Base-by-base conservation (phyloP, 192 early-diverging fungal genomes). In the Backusella sp. region DNA sequence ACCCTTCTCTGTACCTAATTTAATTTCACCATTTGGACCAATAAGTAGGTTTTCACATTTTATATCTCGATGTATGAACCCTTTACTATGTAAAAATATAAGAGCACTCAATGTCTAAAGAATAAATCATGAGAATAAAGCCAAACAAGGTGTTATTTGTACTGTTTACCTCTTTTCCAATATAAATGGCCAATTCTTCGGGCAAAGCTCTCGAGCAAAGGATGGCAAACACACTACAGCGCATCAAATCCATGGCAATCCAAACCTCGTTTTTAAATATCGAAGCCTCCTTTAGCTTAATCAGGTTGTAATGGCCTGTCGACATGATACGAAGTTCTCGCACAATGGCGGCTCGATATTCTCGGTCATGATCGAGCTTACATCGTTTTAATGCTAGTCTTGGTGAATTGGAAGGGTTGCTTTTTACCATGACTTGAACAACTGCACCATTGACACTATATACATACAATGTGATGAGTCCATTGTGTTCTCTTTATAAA, bases 221-320 rank as follows among this genome's bases (percentile, higher is more conserved):
- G 35, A 82, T 72, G 34, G 77, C 73, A 78, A 82, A 82, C 0
- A 82, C 81, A 44, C 70, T 73, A n/a, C 81, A 82, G 14, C 52
- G 68, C 81, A 82, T 82, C 1, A 82, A 66, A 72, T 82, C 81
- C 81, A 82, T 82, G 26, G 76, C 77, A 17, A 82, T 82, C 81
- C 81, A 82, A 7, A 82, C 66, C 35, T 76, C 77, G 26, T 73
- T 76, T 49, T 72, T 70, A 32, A 46, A 78, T 32, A 78, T 41
- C 17, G 77, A 46, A 23, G 74, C 74, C 46, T 82, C 81, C 26
- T 66, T 59, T 14, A 82, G 62, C 36, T 66, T 75, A 41, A 82
- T 82, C 7, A 82, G 46, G 49, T 82, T 82, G 11, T 66, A 49
- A 46, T 82, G 77, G 3, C 74, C 74, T 0, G 44, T 66, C 30